A percentile compares a stretch with the other conserved stretches of the same genome.
Evolutionary conservation across 352 stramenopile species (phyloP).

Genomic region (Pythium monospermum): DNA sequence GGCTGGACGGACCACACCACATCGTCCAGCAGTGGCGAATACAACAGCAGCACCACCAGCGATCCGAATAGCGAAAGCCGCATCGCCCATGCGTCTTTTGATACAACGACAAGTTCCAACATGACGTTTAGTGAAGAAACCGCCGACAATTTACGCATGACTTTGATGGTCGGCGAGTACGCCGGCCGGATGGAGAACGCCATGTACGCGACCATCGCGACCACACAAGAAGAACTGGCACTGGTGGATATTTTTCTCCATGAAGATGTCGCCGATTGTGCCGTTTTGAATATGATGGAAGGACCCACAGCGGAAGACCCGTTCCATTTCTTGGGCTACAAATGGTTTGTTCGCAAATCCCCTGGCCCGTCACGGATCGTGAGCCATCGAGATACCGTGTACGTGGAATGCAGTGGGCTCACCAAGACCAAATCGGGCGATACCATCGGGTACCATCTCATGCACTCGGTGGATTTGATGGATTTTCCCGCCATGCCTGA

Average conservation of each 20-base stretch:
- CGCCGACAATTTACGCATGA: conserved; percentile 11
- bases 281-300: conserved; percentile 19
- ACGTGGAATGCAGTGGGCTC: conserved; percentile 32
- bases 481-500: conserved; percentile 28
- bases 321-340: conserved; percentile 23
- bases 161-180: conserved; percentile 17
- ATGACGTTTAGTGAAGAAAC: conserved; percentile 9
- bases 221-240: conserved; percentile 11
- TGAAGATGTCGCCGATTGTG: conserved; percentile 22
- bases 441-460: conserved; percentile 37
- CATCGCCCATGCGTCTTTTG: not conserved
- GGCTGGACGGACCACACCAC: not conserved
- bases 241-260: conserved; percentile 22
- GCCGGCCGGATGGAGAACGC: conserved; percentile 21
- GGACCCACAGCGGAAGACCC: conserved; percentile 13
- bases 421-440: conserved; percentile 27
- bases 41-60: not conserved
- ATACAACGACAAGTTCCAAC: not conserved
- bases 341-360: conserved; percentile 28
- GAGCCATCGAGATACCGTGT: conserved; percentile 40
- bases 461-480: conserved; percentile 39
- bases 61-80: not conserved
- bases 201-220: conserved; percentile 12
- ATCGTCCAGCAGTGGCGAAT: not conserved
- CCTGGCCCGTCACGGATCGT: conserved; percentile 19